Percentiles rank a stretch among this genome's conserved stretches.
phyloP scores from a whole-genome alignment of 306 rosid species.

The Albizia julibrissin region DNA sequence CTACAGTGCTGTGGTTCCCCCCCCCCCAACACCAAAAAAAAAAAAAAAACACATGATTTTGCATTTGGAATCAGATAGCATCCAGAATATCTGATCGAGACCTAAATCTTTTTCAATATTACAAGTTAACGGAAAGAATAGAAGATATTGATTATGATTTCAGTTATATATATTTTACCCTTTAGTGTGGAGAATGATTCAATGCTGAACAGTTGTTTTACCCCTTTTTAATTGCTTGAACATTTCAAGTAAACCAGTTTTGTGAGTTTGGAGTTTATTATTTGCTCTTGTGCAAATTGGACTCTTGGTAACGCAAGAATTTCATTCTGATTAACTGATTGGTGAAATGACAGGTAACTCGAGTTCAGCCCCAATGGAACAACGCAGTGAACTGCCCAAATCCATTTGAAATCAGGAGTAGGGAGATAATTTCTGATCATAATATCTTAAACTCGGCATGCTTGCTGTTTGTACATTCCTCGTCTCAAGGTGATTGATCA shows the following conservation, averaged over 20 bases:
- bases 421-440: conserved; percentile 37
- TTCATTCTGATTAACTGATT: conserved; percentile 26
- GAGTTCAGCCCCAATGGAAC: conserved; percentile 43
- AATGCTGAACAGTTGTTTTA: not conserved
- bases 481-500: conserved; percentile 51
- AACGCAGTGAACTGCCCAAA: conserved; percentile 44
- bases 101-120: not conserved
- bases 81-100: not conserved
- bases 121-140: not conserved
- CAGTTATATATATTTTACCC: not conserved
- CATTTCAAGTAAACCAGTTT: not conserved
- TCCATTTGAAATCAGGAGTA: conserved; percentile 31
- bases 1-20: too few relatives aligned
- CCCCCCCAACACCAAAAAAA: too few relatives aligned
- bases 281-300: not conserved
- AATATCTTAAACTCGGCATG: conserved; percentile 32
- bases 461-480: conserved; percentile 67
- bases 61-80: not conserved
- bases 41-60: not conserved
- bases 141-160: not conserved
- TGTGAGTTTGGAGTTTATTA: conserved; percentile 9
- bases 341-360: conserved; percentile 48
- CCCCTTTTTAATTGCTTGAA: not conserved
- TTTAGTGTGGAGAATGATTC: not conserved
- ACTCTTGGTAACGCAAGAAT: not conserved